Evolutionary conservation across 768 basidiomycete genomes (phyloP), one percentile per base, ranked within the genome.

Genomic region (Hydnomerulius pinastri): DNA sequence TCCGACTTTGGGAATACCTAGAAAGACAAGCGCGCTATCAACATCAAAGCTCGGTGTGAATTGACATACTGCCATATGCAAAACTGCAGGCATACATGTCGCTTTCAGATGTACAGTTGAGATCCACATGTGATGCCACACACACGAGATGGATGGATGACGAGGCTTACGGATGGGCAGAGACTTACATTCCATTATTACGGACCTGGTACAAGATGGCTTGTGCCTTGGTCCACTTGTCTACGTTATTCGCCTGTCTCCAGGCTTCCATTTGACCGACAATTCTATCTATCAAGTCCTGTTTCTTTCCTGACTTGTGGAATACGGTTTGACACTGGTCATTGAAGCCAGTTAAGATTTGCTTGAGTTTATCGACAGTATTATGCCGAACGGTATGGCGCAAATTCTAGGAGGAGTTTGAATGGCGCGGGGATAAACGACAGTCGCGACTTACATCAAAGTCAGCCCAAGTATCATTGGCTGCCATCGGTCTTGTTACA

Each of bases 291-390:
- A 92, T 90, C 40, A 92, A 79, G 28, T 92, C 92, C 59, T 90
- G 87, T 64, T 93, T 93, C 73, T 88, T 92, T 23, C 91, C 91
- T 10, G 87, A 77, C 68, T 89, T 90, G 46, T 80, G 74, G 24
- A 91, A 73, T 58, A 78, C 77, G 4, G 81, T 80, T 46, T 72
- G 71, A 62, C 90, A 91, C 66, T 90, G 85, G 30, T 89, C 87
- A 72, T 90, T 91, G 58, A 92, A 76, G 21, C 85, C 86, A 32
- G 75, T 68, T 50, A 93, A 74, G 58, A 93, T 89, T 64, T 87
- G 85, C 68, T 93, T 92, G 56, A 93, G 81, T 69, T 77, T 83
- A 68, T 92, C 90, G 55, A 93, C 92, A 6, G 90, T 93, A 70
- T 92, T 87, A 66, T 76, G 77, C 70, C 80, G 82, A 65, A 93